Percentiles rank a stretch among this genome's conserved stretches.
Evolutionary conservation across 805 yeast genomes (phyloP).

Genomic region (Spencermartinsiella europaea): DNA sequence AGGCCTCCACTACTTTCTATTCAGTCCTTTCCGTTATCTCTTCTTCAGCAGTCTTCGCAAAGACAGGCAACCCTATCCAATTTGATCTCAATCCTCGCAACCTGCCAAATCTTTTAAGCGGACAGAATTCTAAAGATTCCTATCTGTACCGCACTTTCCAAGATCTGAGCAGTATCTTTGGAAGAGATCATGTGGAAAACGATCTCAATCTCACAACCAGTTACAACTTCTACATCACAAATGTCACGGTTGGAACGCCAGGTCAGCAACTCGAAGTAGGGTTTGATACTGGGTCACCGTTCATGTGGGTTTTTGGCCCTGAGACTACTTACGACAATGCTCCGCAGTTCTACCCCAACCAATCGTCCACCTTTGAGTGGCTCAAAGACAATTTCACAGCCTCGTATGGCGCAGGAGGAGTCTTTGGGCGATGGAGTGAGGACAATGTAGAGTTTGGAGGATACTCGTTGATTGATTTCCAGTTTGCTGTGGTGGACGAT

Average conservation of each 20-base stretch:
- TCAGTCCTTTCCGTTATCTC: too few species aligned
- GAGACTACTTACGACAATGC: slow-evolving; percentile 27
- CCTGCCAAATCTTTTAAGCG: slow-evolving; percentile 3
- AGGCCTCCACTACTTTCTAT: too few species aligned
- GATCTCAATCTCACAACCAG: slow-evolving; percentile 24
- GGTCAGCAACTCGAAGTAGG: slow-evolving; percentile 38
- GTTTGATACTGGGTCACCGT: slow-evolving; percentile 48
- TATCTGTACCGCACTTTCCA: slow-evolving; percentile 2
- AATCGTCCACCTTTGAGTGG: slow-evolving; percentile 29
- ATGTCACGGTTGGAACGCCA: slow-evolving; percentile 39
- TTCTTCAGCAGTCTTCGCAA: too few species aligned
- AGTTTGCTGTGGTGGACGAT: slow-evolving; percentile 28
- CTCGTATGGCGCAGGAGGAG: slow-evolving; percentile 34
- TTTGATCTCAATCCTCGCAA: slow-evolving; percentile 1
- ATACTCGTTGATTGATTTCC: slow-evolving; percentile 19
- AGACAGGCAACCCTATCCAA: not conserved
- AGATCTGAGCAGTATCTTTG: not conserved
- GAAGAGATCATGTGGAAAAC: slow-evolving; percentile 6
- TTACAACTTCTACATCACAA: slow-evolving; percentile 34
- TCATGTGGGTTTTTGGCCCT: slow-evolving; percentile 43
- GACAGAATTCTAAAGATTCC: not conserved
- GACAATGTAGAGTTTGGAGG: slow-evolving; percentile 25
- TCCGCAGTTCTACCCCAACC: slow-evolving; percentile 24
- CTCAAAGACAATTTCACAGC: slow-evolving; percentile 37
- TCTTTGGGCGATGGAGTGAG: slow-evolving; percentile 30